phyloP scores from a whole-genome alignment of 2,329 filamentous ascomycete species.

The Alternaria gaisen region DNA sequence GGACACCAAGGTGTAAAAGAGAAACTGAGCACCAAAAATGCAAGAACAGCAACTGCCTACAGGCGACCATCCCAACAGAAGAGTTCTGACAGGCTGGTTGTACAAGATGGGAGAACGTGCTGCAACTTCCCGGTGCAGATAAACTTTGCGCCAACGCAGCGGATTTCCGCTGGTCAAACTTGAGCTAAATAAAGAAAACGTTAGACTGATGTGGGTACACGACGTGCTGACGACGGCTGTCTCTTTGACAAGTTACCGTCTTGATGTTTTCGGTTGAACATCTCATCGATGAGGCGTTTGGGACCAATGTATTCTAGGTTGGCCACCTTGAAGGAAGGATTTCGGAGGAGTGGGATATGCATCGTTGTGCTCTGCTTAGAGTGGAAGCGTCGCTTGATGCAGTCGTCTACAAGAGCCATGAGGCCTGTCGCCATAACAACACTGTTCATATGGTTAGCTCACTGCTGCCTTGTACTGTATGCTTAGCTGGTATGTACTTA shows the following conservation, averaged over 20 bases:
- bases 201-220: constrained; percentile 26
- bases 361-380: constrained; percentile 62
- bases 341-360: constrained; percentile 61
- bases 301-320: constrained; percentile 70
- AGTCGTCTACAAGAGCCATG: constrained; percentile 87
- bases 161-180: constrained; percentile 29
- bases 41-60: constrained; percentile 18
- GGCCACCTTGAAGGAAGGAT: constrained; percentile 59
- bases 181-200: constrained; percentile 13
- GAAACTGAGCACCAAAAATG: constrained; percentile 24
- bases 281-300: constrained; percentile 69
- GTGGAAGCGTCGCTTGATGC: constrained; percentile 82
- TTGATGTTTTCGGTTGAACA: constrained; percentile 62
- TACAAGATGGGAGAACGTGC: constrained; percentile 35
- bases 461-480: constrained; percentile 9
- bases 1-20: constrained; percentile 27
- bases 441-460: constrained; percentile 58
- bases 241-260: constrained; percentile 32
- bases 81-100: constrained; percentile 34
- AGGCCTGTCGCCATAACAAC: constrained; percentile 91
- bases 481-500: constrained; percentile 59
- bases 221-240: constrained; percentile 39
- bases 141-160: constrained; percentile 18
- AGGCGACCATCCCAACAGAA: constrained; percentile 30
- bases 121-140: constrained; percentile 27